phyloP scores from a whole-genome alignment of 1,284 basidiomycete species.

The Trametes sp. region DNA sequence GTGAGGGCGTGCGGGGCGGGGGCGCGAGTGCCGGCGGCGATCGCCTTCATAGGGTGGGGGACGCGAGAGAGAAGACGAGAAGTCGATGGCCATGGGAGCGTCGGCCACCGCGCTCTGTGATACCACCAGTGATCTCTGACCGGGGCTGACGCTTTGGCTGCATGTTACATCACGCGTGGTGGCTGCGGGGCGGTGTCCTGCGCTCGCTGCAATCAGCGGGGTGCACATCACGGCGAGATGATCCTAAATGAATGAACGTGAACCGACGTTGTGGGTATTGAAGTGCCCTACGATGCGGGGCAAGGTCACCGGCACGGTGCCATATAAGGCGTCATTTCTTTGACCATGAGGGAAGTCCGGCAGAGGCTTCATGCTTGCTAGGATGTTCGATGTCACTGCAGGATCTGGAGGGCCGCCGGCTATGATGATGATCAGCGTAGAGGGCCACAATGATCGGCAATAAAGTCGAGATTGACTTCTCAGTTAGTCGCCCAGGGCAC shows the following conservation, averaged over 20 bases:
- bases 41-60: slow-evolving; percentile 22
- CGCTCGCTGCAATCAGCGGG: slow-evolving; percentile 9
- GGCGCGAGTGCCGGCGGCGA: background rate
- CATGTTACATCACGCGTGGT: slow-evolving; percentile 16
- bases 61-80: slow-evolving; percentile 20
- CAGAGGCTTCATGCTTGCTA: background rate
- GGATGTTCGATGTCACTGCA: background rate
- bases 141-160: slow-evolving; percentile 6
- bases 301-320: too few relatives aligned
- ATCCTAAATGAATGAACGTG: background rate
- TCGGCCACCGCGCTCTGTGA: slow-evolving; percentile 7
- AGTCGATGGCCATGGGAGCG: slow-evolving; percentile 7
- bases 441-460: background rate
- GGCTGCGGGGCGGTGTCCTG: slow-evolving; percentile 16
- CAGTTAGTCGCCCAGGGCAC: background rate
- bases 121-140: slow-evolving; percentile 16
- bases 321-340: background rate
- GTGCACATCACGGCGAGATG: slow-evolving; percentile 13
- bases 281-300: background rate
- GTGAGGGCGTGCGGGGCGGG: slow-evolving; percentile 6
- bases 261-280: background rate
- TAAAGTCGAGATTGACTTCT: slow-evolving; percentile 9
- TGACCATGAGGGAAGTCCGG: background rate
- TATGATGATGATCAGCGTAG: slow-evolving; percentile 3
- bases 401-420: background rate